Base-by-base conservation (phyloP, 139 green algal genomes). In the Volvox reticuliferus region DNA sequence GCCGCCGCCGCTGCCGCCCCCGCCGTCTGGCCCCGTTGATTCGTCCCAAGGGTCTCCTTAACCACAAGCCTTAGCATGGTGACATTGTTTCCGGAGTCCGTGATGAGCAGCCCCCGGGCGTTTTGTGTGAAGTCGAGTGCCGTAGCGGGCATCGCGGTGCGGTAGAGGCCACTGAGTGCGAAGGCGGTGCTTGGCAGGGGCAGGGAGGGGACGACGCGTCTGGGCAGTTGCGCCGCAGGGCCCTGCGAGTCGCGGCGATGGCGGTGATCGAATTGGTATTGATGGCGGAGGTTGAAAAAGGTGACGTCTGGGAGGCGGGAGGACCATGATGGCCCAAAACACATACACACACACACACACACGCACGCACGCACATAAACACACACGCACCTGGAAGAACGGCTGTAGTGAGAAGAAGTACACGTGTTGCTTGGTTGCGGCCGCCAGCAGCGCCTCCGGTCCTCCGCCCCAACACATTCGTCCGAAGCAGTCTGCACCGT, bases 101-200 rank as follows among this genome's bases (percentile, higher is more conserved):
- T 92, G 13, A 93, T 36, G 33, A 97, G 89, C 21, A 97, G 78
- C 1, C 95, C 95, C 12, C 87, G 85, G 0, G 73, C 90, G 68
- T 88, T 88, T 35, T 96, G 94, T 6, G 95, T 95, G 91, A 93
- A 97, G 33, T 91, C 86, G 28, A 96, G 28, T 0, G 88, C 91
- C 17, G 91, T 76, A 16, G 93, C 20, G 0, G 65, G 69, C 36
- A 89, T 89, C 13, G 82, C 2, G 55, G 84, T 69, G 50, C 83
- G 90, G 87, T 92, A 88, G 36, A 87, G 50, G 17, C 67, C 88
- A 12, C 87, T 35, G 24, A 91, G 18, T 12, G n/a, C 33, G 26
- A 62, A 90, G 33, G 65, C 86, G 71, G 71, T 95, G 89, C 90
- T 93, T 32, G 93, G 93, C 21, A 91, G 88, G 18, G 90, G 86